These are phyloP conservation scores for Helenozyma rhizophorensis DNA, from an alignment of 805 yeast species.

Conservation along the genomic window DNA sequence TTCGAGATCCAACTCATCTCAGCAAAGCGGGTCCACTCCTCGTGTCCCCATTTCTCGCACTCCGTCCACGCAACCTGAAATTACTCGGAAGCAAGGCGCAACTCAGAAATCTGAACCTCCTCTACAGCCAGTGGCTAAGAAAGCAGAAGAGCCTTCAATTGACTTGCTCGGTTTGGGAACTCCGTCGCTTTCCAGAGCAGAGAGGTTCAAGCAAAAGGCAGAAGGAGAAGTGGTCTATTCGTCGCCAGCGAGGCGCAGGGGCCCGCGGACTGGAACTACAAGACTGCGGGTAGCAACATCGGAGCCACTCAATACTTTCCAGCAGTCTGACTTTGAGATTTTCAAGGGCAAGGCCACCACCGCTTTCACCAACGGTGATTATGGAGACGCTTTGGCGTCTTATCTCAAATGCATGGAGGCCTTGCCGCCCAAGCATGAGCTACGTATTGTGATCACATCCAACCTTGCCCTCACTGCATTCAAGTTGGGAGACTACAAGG, in stretches of 20 bases:
- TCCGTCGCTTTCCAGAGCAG: conserved; percentile 17
- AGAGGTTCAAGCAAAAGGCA: conserved; percentile 20
- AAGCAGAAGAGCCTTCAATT: conserved; percentile 14
- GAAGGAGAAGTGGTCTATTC: conserved; percentile 17
- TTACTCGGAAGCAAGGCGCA: too few species aligned
- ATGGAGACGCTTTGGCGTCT: conserved; percentile 54
- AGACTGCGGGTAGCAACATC: conserved; percentile 5
- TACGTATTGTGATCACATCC: conserved; percentile 64
- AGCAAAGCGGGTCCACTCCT: too few species aligned
- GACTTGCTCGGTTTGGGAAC: conserved; percentile 27
- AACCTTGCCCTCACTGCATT: conserved; percentile 64
- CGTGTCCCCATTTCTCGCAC: background rate
- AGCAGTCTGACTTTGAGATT: conserved; percentile 41
- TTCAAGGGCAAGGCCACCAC: conserved; percentile 54
- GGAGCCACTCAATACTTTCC: conserved; percentile 33
- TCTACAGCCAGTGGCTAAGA: background rate
- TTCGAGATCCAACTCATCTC: background rate
- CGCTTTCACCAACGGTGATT: conserved; percentile 80
- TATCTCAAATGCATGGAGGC: conserved; percentile 49
- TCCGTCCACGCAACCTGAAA: too few species aligned
- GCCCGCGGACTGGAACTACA: conserved; percentile 1
- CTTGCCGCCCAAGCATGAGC: conserved; percentile 61
- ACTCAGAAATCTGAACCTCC: too few species aligned
- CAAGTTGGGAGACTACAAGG: conserved; percentile 66
- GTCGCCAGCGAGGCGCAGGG: conserved; percentile 22